phyloP scores from a whole-genome alignment of 805 yeast species.

The Crinitomyces ghanaensis region DNA sequence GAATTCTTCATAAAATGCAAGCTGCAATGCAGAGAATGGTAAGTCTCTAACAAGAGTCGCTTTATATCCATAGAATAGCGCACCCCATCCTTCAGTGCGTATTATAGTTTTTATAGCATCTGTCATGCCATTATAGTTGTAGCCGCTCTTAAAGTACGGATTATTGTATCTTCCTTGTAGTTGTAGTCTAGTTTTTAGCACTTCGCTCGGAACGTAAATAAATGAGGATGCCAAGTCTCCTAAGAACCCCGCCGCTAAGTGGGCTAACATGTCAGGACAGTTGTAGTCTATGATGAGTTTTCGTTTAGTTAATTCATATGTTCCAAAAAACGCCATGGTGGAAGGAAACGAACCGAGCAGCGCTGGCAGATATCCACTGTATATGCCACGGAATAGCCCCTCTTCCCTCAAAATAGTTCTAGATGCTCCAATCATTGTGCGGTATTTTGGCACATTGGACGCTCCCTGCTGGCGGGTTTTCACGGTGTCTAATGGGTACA shows the following conservation, averaged over 20 bases:
- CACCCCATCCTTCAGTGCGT: constrained; percentile 56
- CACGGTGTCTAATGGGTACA: constrained; percentile 95
- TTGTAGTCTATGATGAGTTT: constrained; percentile 48
- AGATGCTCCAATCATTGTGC: constrained; percentile 66
- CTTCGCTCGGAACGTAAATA: constrained; percentile 92
- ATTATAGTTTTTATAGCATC: constrained; percentile 62
- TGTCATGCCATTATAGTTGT: constrained; percentile 65
- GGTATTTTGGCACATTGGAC: constrained; percentile 52
- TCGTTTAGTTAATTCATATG: constrained; percentile 77
- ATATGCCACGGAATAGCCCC: constrained; percentile 74
- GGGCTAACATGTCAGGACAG: constrained; percentile 68
- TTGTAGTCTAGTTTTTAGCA: constrained; percentile 83
- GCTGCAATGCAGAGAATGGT: constrained; percentile 92
- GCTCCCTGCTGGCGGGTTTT: constrained; percentile 98
- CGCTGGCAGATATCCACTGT: constrained; percentile 90
- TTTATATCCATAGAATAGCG: constrained; percentile 83
- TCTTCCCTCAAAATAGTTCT: constrained; percentile 67
- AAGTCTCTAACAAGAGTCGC: constrained; percentile 88
- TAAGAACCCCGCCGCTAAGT: constrained; percentile 76
- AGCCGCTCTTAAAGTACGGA: constrained; percentile 67
- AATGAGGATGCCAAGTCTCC: constrained; percentile 87
- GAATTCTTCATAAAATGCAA: constrained; percentile 82
- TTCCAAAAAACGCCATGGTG: constrained; percentile 86
- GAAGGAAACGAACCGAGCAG: constrained; percentile 81
- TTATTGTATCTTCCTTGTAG: constrained; percentile 83